Percentiles rank a stretch among this genome's conserved stretches.
Conservation (phyloP, 1,284 basidiomycete species). For the Singerocomus inundabilis region DNA sequence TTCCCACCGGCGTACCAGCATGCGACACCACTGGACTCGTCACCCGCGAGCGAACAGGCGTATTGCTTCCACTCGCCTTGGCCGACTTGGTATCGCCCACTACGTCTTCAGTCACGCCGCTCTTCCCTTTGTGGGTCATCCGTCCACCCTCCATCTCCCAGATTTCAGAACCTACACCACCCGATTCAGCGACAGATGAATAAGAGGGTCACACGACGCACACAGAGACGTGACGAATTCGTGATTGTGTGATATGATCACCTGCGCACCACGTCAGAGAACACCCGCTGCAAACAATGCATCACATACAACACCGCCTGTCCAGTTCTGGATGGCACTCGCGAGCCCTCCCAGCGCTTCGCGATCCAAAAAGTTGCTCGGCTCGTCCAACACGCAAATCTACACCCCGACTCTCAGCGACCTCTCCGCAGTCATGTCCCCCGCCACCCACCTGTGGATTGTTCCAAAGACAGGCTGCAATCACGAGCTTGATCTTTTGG, state of each 20-base stretch:
- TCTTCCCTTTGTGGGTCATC: conserved; percentile 87
- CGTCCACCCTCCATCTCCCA: conserved; percentile 81
- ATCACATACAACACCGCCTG: conserved; percentile 78
- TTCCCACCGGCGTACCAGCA: conserved; percentile 66
- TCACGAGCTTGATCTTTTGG: conserved; percentile 97
- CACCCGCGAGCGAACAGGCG: conserved; percentile 61
- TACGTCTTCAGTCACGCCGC: conserved; percentile 77
- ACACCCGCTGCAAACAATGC: conserved; percentile 19
- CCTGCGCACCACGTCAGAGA: conserved; percentile 41
- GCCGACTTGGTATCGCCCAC: conserved; percentile 61
- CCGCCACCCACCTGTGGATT: conserved; percentile 71
- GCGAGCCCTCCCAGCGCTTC: conserved; percentile 91
- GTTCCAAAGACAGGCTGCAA: conserved; percentile 94
- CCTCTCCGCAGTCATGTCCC: neutral
- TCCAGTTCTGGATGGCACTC: conserved; percentile 95
- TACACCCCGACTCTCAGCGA: conserved; percentile 40
- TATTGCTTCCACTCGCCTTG: conserved; percentile 69
- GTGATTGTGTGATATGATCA: conserved; percentile 95
- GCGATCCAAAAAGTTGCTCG: conserved; percentile 95
- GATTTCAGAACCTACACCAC: conserved; percentile 66
- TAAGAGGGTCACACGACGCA: conserved; percentile 39
- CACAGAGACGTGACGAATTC: conserved; percentile 90
- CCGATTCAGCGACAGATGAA: conserved; percentile 18
- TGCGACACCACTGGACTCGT: conserved; percentile 65
- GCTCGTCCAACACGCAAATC: conserved; percentile 81